Conservation (phyloP, 1,139 yeast genomes). For the Saccharomycopsis crataegensis region DNA sequence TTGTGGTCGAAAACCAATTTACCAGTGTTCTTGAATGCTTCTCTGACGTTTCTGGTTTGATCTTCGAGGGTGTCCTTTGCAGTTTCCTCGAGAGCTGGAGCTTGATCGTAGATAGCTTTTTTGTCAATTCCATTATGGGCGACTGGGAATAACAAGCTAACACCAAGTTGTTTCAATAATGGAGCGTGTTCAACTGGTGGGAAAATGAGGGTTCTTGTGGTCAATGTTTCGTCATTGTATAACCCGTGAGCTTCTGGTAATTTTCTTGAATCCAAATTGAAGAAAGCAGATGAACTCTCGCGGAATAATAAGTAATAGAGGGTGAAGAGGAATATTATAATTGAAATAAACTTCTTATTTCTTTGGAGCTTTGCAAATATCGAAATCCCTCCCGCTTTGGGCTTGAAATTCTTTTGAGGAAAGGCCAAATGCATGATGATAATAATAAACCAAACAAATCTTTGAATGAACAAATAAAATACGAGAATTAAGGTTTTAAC, state of each 20-base stretch:
- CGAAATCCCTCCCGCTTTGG: slow-evolving; percentile 12
- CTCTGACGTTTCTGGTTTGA: slow-evolving; percentile 40
- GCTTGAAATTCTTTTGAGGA: slow-evolving; percentile 19
- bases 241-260: slow-evolving; percentile 34
- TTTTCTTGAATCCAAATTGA: slow-evolving; percentile 11
- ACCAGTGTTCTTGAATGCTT: slow-evolving; percentile 57
- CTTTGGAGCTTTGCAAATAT: slow-evolving; percentile 9
- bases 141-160: slow-evolving; percentile 43
- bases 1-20: slow-evolving; percentile 40
- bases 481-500: neutral
- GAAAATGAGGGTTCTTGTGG: slow-evolving; percentile 47
- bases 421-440: slow-evolving; percentile 19
- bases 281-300: slow-evolving; percentile 7
- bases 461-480: too few relatives aligned
- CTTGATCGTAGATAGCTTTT: slow-evolving; percentile 14
- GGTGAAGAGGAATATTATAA: slow-evolving; percentile 9
- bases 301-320: slow-evolving; percentile 15
- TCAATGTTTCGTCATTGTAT: slow-evolving; percentile 36
- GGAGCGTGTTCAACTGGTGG: slow-evolving; percentile 66
- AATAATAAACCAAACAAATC: neutral
- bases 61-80: slow-evolving; percentile 31
- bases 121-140: slow-evolving; percentile 27
- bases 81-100: slow-evolving; percentile 31
- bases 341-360: slow-evolving; percentile 8
- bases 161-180: slow-evolving; percentile 46